Evolutionary conservation across 805 yeast genomes (phyloP).

Genomic region (Barnettozyma vustinii): DNA sequence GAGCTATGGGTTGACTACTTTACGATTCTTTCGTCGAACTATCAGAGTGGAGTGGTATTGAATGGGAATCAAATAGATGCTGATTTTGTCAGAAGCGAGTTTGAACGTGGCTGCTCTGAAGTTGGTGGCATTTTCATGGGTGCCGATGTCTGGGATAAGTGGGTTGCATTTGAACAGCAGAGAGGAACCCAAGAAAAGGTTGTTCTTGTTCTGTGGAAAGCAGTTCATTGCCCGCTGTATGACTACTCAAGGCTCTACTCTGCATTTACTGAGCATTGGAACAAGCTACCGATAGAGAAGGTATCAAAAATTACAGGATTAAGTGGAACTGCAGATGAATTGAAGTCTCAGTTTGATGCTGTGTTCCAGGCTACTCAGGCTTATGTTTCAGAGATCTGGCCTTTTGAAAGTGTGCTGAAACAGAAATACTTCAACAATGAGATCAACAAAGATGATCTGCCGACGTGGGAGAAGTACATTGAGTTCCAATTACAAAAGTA

Average conservation of each 20-base stretch:
- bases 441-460: slow-evolving; percentile 26
- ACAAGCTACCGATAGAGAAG: not conserved
- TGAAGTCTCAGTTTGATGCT: slow-evolving; percentile 12
- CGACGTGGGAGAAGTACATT: slow-evolving; percentile 61
- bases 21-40: slow-evolving; percentile 42
- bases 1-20: slow-evolving; percentile 68
- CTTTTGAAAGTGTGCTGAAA: slow-evolving; percentile 60
- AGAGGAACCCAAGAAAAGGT: slow-evolving; percentile 29
- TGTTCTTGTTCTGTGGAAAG: slow-evolving; percentile 36
- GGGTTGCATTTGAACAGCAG: slow-evolving; percentile 52
- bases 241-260: slow-evolving; percentile 59
- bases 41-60: slow-evolving; percentile 22
- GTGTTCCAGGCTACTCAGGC: slow-evolving; percentile 17
- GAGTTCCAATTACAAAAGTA: slow-evolving; percentile 41
- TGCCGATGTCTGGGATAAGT: slow-evolving; percentile 79
- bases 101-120: slow-evolving; percentile 40
- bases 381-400: slow-evolving; percentile 46
- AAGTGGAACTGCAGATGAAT: slow-evolving; percentile 17
- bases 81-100: slow-evolving; percentile 34
- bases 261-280: slow-evolving; percentile 14
- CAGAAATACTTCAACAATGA: slow-evolving; percentile 50
- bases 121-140: slow-evolving; percentile 73
- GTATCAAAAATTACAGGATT: not conserved
- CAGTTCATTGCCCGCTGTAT: slow-evolving; percentile 66
- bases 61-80: slow-evolving; percentile 14